A percentile compares a stretch with the other conserved stretches of the same genome.
Conservation (phyloP, 1,139 yeast species). For the Protomyces inouyei region DNA sequence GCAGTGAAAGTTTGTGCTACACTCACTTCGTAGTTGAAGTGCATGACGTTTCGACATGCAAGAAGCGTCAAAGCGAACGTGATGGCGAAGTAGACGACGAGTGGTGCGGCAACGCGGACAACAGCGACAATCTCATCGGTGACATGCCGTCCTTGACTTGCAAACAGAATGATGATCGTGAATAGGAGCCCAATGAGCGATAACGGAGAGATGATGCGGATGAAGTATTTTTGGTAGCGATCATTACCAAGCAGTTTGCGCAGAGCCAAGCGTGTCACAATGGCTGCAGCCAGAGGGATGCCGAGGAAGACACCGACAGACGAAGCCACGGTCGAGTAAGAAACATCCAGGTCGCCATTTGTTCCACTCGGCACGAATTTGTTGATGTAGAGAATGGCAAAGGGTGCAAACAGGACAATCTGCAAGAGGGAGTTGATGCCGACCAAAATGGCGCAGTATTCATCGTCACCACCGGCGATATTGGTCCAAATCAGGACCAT, state of each 20-base stretch:
- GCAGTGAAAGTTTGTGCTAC: conserved; percentile 56
- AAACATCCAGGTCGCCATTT: conserved; percentile 33
- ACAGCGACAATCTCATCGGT: conserved; percentile 50
- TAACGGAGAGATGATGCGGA: conserved; percentile 49
- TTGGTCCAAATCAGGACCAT: conserved; percentile 60
- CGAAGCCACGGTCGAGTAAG: conserved; percentile 47
- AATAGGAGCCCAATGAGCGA: conserved; percentile 52
- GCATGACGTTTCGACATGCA: conserved; percentile 34
- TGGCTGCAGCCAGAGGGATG: conserved; percentile 50
- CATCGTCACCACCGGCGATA: conserved; percentile 51
- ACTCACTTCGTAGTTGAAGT: conserved; percentile 45
- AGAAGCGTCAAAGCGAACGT: conserved; percentile 48
- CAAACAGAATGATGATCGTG: conserved; percentile 52
- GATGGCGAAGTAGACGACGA: conserved; percentile 48
- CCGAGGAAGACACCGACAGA: conserved; percentile 56
- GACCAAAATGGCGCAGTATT: conserved; percentile 53
- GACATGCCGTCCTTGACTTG: conserved; percentile 51
- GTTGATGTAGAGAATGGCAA: conserved; percentile 45
- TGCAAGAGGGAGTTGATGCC: conserved; percentile 52
- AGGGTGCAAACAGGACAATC: conserved; percentile 54
- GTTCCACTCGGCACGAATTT: conserved; percentile 32
- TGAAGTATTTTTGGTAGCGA: conserved; percentile 40
- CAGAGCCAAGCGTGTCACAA: conserved; percentile 43
- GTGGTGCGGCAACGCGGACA: conserved; percentile 51
- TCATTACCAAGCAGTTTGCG: conserved; percentile 33